Evolutionary conservation across 1,139 yeast genomes (phyloP).

Genomic region (Yamadazyma conglobata): DNA sequence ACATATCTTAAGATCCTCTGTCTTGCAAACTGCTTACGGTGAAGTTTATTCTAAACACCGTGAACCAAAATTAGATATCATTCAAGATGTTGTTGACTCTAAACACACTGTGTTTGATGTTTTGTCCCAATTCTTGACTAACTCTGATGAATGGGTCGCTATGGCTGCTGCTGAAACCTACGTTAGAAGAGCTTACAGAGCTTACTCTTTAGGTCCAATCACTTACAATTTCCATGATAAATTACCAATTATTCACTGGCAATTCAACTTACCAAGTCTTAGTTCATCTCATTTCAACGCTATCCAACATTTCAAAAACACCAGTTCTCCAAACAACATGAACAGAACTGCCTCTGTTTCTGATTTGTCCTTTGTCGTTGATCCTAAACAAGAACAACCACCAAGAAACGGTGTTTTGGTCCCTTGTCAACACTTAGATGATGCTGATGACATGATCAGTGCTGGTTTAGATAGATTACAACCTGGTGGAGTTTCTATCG

Average conservation of each 20-base stretch:
- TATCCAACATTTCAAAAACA: slow-evolving; percentile 48
- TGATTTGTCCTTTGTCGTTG: slow-evolving; percentile 82
- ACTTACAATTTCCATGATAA: slow-evolving; percentile 58
- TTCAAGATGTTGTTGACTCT: slow-evolving; percentile 92
- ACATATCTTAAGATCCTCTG: slow-evolving; percentile 89
- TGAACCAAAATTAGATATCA: slow-evolving; percentile 74
- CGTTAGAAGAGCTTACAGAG: slow-evolving; percentile 95
- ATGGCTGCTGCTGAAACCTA: slow-evolving; percentile 97
- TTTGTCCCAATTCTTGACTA: slow-evolving; percentile 81
- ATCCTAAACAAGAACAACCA: slow-evolving; percentile 50
- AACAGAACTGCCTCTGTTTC: slow-evolving; percentile 90
- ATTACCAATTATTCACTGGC: slow-evolving; percentile 80
- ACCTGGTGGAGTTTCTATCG: slow-evolving; percentile 35
- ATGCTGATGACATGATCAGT: slow-evolving; percentile 75
- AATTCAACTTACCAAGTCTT: slow-evolving; percentile 79
- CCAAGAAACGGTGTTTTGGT: slow-evolving; percentile 84
- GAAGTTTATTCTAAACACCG: slow-evolving; percentile 73
- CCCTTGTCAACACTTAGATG: slow-evolving; percentile 82
- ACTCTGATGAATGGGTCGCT: slow-evolving; percentile 82
- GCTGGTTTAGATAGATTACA: slow-evolving; percentile 76
- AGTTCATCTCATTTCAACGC: slow-evolving; percentile 66
- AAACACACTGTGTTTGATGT: slow-evolving; percentile 96
- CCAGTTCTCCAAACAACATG: slow-evolving; percentile 39
- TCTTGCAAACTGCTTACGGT: slow-evolving; percentile 85
- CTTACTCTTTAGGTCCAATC: slow-evolving; percentile 82